Base-by-base conservation (phyloP, 2,329 filamentous ascomycete genomes). In the Alternaria brassicicola region DNA sequence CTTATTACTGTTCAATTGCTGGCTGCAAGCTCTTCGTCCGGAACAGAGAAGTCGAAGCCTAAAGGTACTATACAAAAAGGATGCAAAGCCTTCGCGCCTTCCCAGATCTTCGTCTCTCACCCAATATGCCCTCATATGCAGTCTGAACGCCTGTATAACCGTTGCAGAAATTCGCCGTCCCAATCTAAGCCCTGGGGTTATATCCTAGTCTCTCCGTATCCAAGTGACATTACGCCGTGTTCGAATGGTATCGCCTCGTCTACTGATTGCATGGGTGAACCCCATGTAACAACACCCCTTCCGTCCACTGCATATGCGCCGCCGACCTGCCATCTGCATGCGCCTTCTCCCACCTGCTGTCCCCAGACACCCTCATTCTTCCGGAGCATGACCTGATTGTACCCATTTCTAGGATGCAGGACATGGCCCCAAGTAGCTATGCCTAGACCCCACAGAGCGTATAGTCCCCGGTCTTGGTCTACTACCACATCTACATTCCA, bases 381-480 rank as follows among this genome's bases (percentile, higher is more conserved):
- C 15, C 71, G 69, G 15, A 76, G 67, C 66, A 74, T 56, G 41
- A 70, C 67, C 59, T 76, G 74, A 28, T 73, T 76, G 48, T 73
- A 74, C 3, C 74, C 74, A 45, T 76, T 76, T 6, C 73, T 64
- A 3, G 74, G 74, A 28, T 76, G 67, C 36, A 76, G 61, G 7
- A 76, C 48, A 49, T 76, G 74, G 2, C 66, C 73, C 66, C 69
- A 76, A 17, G 69, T 74, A 2, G 73, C 73, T 17, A 76, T 71
- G n/a, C 85, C 85, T 4, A 88, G 78, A 2, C 86, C 86, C 85
- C 85, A 88, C 10, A 83, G 80, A 2, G 85, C 84, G 66, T 88
- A 88, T 33, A 86, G 67, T 60, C 82, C 79, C 57, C 85, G 81
- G 57, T 83, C 81, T 65, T 85, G 81, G 74, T 88, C 85, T 55